Conservation (phyloP, 805 yeast genomes). For the Tetrapisispora fleetii region DNA sequence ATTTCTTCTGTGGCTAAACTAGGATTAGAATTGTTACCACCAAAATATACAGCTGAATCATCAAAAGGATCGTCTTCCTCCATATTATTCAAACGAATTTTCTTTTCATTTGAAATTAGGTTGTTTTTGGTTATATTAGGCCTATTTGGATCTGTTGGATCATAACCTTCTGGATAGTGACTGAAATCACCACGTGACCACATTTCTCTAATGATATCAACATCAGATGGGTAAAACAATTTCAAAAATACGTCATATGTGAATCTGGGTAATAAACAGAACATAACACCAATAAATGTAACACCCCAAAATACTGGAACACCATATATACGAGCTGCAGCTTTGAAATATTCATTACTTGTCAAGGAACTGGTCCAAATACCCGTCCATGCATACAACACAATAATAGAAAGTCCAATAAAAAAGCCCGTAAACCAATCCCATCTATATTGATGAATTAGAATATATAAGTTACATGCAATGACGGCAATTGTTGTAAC, state of each 20-base stretch:
- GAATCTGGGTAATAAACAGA: slow-evolving; percentile 62
- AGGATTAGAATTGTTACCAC: slow-evolving; percentile 16
- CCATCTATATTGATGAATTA: slow-evolving; percentile 69
- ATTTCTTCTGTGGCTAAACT: slow-evolving; percentile 33
- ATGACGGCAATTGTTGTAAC: slow-evolving; percentile 60
- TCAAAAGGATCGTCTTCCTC: slow-evolving; percentile 2
- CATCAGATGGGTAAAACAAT: slow-evolving; percentile 51
- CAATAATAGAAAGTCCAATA: slow-evolving; percentile 45
- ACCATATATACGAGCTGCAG: slow-evolving; percentile 59
- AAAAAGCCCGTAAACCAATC: slow-evolving; percentile 62
- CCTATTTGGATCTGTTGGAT: slow-evolving; percentile 74
- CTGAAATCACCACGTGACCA: slow-evolving; percentile 55
- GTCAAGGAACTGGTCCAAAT: slow-evolving; percentile 54
- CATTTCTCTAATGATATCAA: slow-evolving; percentile 68
- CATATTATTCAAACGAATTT: slow-evolving; percentile 3
- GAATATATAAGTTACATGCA: slow-evolving; percentile 55
- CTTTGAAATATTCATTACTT: slow-evolving; percentile 56
- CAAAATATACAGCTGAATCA: slow-evolving; percentile 2
- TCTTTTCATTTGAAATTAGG: not conserved
- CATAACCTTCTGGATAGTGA: slow-evolving; percentile 57
- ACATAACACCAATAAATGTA: slow-evolving; percentile 48
- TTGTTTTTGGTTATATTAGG: slow-evolving; percentile 28
- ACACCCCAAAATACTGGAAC: slow-evolving; percentile 58
- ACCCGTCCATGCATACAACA: slow-evolving; percentile 72
- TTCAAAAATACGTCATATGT: slow-evolving; percentile 45